Percentiles rank a stretch among this genome's conserved stretches.
These are phyloP conservation scores for Pharus latifolius DNA, from an alignment of 176 grass and related monocot species.

Conservation along the genomic window DNA sequence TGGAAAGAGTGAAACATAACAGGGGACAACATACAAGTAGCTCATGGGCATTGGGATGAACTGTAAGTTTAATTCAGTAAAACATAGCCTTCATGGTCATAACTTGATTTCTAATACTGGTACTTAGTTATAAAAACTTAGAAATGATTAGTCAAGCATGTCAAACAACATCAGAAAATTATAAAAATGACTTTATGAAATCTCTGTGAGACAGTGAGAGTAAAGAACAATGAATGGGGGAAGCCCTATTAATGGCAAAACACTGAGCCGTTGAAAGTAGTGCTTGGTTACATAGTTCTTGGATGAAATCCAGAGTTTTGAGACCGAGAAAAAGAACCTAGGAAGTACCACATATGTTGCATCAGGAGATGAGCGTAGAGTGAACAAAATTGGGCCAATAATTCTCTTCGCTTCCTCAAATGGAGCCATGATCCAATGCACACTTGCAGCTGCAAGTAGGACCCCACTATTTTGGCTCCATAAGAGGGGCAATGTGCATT, in stretches of 20 bases:
- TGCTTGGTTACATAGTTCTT: neutral
- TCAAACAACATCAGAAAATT: neutral
- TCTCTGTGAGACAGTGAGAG: neutral
- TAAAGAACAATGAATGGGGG: neutral
- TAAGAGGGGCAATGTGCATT: conserved; percentile 70
- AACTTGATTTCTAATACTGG: neutral
- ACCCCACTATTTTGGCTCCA: conserved; percentile 93
- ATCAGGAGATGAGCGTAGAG: conserved; percentile 62
- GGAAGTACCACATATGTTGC: conserved; percentile 78
- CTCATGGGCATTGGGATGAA: neutral
- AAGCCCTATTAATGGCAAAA: neutral
- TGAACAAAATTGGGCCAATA: conserved; percentile 67
- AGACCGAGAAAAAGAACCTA: neutral
- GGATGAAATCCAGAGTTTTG: neutral
- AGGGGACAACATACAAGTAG: neutral
- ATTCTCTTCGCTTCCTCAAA: conserved; percentile 45
- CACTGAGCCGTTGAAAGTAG: neutral
- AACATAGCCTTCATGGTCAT: neutral
- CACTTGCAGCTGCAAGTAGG: conserved; percentile 78
- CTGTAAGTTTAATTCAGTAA: neutral
- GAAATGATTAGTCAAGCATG: neutral
- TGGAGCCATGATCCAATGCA: conserved; percentile 87
- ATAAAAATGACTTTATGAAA: neutral
- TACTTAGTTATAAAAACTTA: neutral
- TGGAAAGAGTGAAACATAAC: neutral